Evolutionary conservation across 306 rosid genomes (phyloP), one percentile per base, ranked within the genome.

Genomic region (Aeschynomene evenia): DNA sequence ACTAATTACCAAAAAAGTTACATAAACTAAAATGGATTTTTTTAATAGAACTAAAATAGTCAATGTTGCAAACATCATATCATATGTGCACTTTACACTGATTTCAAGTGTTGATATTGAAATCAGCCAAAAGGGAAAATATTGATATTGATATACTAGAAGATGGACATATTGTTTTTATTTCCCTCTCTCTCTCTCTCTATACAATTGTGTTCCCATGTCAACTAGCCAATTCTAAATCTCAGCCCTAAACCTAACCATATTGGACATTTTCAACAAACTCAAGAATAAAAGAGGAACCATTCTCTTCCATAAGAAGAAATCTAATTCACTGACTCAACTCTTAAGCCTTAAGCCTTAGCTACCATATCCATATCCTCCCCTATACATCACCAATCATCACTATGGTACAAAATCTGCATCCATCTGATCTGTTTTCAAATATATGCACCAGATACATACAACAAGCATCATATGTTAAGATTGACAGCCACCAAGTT

Each of bases 141-240:
- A 4, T 37, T 9, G 43, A 37, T 9, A 37, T 37, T 37, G 43
- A 37, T 37, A 10, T 11, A 34, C 11, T 34, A 34, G 40, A 34
- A 6, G 40, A 28, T 1, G 5, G 5, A 5, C 40, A 34, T 34
- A 34, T 28, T 4, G 6, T 28, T 2, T n/a, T 28, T 28, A 28
- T 28, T 28, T 28, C 6, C 31, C 31, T 39, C 51, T 67, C 14
- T 29, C 31, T 19, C 61, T 57, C 71, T 78, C 79, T 14, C 79
- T 71, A 8, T 90, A 90, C 95, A 87, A 78, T 45, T 84, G 34
- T 70, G 74, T 45, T 85, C 85, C 80, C 81, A 67, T 31, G 65
- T 68, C 51, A 77, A 63, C 81, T 70, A 43, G 45, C 69, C 83
- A 67, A 59, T 54, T 65, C 76, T 54, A 60, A 50, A 72, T 37